Evolutionary conservation across 768 basidiomycete genomes (phyloP), one percentile per base, ranked within the genome.

Genomic region (Pleurotus cornucopiae): DNA sequence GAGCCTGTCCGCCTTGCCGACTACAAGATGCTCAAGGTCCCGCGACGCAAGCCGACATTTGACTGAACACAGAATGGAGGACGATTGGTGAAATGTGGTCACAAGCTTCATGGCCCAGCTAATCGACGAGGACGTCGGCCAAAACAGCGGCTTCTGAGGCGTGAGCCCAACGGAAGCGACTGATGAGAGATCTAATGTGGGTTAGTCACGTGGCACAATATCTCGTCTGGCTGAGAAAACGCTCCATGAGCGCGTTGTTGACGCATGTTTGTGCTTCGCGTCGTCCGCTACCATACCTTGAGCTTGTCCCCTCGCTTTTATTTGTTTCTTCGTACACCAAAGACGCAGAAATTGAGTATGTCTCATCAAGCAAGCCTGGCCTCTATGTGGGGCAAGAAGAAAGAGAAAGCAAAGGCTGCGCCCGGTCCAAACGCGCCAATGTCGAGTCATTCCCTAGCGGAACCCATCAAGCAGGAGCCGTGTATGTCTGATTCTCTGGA

Each of bases 281-380:
- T 53, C 51, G n/a, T 49, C 26, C n/a, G 20, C 20, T 26, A 13
- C n/a, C 51, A 16, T 18, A 53, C 41, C 37, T 53, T 39, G 9
- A 53, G 25, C 14, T 23, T 56, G 9, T 37, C 38, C 4, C 41
- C 30, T 39, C 34, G 6, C 2, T 11, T 38, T 6, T 59, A 92
- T 89, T 89, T 82, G 64, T 92, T 91, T 75, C 83, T 91, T 55
- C 74, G 78, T 57, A 88, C 91, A 87, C 88, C 91, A 0, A 78
- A 78, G 60, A 77, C 77, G 25, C 61, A 65, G n/a, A 91, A 89
- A 69, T 66, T 81, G 25, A 68, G 85, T 2, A 86, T 87, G 0
- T 83, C 86, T 5, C 89, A 90, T 57, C 91, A 94, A 67, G 76
- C 89, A n/a, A 91, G 75, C 63, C 79, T 94, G 39, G 76, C 81